These are phyloP conservation scores for Dunaliella sp. DNA, from an alignment of 139 green algal genomes.

Conservation along the genomic window DNA sequence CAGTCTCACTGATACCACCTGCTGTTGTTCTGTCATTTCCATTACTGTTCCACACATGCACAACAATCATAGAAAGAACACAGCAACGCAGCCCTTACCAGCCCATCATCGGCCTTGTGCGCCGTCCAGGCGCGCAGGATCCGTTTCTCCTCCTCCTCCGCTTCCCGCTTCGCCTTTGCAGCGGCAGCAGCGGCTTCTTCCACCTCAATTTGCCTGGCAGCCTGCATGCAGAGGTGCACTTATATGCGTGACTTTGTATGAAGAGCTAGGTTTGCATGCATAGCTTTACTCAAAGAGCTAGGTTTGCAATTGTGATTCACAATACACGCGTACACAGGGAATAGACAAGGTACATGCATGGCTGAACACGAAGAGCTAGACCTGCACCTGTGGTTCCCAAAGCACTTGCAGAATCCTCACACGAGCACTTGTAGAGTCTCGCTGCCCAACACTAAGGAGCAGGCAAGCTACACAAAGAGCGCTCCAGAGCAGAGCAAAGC, in stretches of 20 bases:
- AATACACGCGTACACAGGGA: background rate
- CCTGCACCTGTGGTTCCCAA: background rate
- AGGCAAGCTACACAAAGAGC: too few species aligned
- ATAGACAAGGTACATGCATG: too few species aligned
- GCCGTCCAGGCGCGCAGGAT: conserved; percentile 49
- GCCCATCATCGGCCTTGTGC: conserved; percentile 56
- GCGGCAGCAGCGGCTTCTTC: background rate
- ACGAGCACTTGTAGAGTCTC: too few species aligned
- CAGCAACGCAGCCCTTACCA: conserved; percentile 7
- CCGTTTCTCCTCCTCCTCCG: background rate
- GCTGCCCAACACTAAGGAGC: too few species aligned
- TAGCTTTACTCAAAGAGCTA: background rate
- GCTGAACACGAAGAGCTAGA: too few species aligned
- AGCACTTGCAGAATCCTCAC: background rate
- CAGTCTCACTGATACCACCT: too few species aligned
- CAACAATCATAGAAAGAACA: too few species aligned
- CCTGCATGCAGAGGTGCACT: background rate
- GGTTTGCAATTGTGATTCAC: background rate
- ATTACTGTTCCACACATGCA: too few species aligned
- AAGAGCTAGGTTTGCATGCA: background rate
- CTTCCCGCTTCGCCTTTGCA: background rate
- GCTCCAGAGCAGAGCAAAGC: too few species aligned
- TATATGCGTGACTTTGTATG: background rate
- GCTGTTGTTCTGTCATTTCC: too few species aligned
- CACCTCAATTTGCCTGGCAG: background rate